phyloP scores from a whole-genome alignment of 345 rosid genomes.

The Crucihimalaya himalaica region DNA sequence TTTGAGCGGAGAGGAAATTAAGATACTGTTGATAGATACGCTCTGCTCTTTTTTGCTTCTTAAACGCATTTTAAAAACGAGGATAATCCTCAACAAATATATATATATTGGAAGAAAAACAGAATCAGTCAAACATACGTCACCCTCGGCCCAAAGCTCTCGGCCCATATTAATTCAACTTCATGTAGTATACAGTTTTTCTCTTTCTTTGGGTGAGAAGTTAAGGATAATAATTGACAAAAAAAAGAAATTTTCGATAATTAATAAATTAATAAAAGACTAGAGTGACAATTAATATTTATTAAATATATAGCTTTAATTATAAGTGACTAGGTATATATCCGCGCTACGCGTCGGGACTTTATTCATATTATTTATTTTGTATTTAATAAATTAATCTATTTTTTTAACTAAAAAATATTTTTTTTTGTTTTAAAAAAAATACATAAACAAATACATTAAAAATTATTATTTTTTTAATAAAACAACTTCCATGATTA shows the following conservation, averaged over 20 bases:
- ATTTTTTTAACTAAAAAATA: no score
- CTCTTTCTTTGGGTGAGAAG: background rate
- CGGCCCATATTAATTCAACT: background rate
- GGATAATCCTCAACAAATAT: background rate
- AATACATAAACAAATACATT: no score
- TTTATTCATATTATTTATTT: no score
- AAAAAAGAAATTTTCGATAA: background rate
- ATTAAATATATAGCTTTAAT: no score
- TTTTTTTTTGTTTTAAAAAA: no score
- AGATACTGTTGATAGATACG: constrained; percentile 6
- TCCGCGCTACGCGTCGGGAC: no score
- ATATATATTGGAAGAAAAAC: background rate
- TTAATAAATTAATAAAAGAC: background rate
- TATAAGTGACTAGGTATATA: no score
- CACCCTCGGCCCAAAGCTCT: background rate
- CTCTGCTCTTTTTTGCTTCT: background rate
- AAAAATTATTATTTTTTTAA: no score
- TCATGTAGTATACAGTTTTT: background rate
- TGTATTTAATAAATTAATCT: no score
- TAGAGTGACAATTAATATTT: no score
- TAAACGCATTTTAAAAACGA: background rate
- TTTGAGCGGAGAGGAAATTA: background rate
- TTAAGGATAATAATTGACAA: no score
- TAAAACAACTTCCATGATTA: no score
- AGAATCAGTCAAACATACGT: background rate